A percentile compares a stretch with the other conserved stretches of the same genome.
Conservation (phyloP, 78 protist genomes). For the Chrysochromulina tobinii region DNA sequence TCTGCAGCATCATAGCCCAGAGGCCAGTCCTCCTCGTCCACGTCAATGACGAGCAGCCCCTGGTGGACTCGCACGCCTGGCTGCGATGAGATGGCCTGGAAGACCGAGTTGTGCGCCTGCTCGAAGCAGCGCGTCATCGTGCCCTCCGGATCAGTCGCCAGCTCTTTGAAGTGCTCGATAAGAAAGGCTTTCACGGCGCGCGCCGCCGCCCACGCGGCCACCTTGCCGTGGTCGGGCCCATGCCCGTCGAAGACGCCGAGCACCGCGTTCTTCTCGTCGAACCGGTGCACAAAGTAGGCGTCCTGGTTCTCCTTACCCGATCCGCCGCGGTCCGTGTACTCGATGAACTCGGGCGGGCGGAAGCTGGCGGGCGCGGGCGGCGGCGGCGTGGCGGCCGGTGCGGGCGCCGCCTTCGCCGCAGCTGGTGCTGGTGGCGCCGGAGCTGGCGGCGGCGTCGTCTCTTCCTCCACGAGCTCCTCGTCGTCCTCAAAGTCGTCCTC, state of each 20-base stretch:
- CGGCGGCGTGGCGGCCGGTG: background rate
- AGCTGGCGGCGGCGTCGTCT: background rate
- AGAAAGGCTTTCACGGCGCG: background rate
- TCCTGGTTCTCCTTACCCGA: conserved; percentile 23
- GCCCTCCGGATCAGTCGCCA: background rate
- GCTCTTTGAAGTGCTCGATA: background rate
- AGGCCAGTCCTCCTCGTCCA: background rate
- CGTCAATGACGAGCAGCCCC: background rate
- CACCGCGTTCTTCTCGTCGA: background rate
- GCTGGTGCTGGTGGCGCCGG: background rate
- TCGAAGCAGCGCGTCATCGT: background rate
- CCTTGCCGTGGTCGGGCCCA: background rate
- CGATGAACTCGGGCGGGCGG: background rate
- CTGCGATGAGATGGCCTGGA: background rate
- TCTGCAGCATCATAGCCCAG: conserved; percentile 7
- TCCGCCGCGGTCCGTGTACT: conserved; percentile 29
- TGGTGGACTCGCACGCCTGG: background rate
- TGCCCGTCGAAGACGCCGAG: background rate
- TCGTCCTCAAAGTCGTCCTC: background rate
- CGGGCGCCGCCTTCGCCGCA: background rate
- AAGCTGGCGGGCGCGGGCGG: background rate
- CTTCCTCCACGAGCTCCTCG: background rate
- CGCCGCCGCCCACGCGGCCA: background rate
- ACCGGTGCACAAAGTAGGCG: background rate
- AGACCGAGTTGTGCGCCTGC: background rate